phyloP scores from a whole-genome alignment of 2,329 filamentous ascomycete species.

The Fusarium sp. region DNA sequence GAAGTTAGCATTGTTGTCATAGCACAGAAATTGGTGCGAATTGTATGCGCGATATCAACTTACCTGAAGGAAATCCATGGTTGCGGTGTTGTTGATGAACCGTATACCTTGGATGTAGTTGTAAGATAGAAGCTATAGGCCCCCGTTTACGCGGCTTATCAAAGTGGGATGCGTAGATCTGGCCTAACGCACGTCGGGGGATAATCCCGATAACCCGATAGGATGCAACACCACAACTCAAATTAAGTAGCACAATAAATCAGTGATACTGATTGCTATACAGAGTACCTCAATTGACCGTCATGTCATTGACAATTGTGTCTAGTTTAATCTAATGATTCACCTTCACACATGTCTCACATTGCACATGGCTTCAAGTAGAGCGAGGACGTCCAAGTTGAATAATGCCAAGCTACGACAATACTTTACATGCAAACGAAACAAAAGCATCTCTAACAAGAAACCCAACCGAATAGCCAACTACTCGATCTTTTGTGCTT shows the following conservation, averaged over 20 bases:
- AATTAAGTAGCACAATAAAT: not conserved
- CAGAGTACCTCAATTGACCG: too few relatives aligned
- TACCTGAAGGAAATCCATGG: slow-evolving; percentile 62
- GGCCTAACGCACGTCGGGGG: slow-evolving; percentile 36
- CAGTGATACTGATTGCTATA: not conserved
- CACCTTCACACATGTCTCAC: slow-evolving; percentile 18
- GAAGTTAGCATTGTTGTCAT: slow-evolving; percentile 14
- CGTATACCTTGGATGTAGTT: slow-evolving; percentile 38
- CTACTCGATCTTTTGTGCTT: slow-evolving; percentile 15
- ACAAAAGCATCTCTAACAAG: slow-evolving; percentile 33
- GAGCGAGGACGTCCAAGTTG: slow-evolving; percentile 34
- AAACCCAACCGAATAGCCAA: slow-evolving; percentile 34
- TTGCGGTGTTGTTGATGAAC: slow-evolving; percentile 41
- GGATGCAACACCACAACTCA: not conserved
- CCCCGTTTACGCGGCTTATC: slow-evolving; percentile 22
- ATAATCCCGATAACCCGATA: slow-evolving; percentile 41
- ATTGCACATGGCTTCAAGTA: not conserved
- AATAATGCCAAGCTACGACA: slow-evolving; percentile 44
- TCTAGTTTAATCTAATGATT: not conserved
- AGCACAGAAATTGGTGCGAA: too few relatives aligned
- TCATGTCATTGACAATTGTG: not conserved
- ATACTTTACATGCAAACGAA: slow-evolving; percentile 43
- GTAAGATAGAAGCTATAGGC: slow-evolving; percentile 36
- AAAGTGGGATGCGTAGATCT: slow-evolving; percentile 41
- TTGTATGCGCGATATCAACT: slow-evolving; percentile 4